Percentiles rank a stretch among this genome's conserved stretches.
Evolutionary conservation across 2,329 filamentous ascomycete genomes (phyloP).

Genomic region (Cladosporium cucumerinum): DNA sequence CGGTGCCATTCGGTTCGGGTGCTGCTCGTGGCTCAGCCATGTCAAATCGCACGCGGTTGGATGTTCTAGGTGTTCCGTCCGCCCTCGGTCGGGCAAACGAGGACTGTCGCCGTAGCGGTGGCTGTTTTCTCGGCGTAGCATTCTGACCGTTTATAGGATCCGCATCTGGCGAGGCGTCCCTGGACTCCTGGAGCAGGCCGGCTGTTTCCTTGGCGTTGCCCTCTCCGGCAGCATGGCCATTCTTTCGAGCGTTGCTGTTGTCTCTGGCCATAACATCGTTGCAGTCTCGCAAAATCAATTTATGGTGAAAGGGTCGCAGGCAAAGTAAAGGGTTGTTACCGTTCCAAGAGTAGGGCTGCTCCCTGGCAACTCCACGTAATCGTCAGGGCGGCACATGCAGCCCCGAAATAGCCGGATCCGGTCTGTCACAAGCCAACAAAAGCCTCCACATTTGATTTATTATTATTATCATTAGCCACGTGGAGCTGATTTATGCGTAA

Average conservation of each 20-base stretch:
- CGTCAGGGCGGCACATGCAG: neutral
- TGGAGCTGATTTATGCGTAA: neutral
- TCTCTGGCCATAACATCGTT: slow-evolving; percentile 38
- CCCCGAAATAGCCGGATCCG: slow-evolving; percentile 1
- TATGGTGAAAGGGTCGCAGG: neutral
- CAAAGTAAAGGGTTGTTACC: neutral
- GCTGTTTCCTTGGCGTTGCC: slow-evolving; percentile 29
- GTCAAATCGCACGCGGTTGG: slow-evolving; percentile 73
- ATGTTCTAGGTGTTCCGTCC: slow-evolving; percentile 58
- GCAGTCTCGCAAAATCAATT: slow-evolving; percentile 15
- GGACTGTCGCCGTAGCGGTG: slow-evolving; percentile 28
- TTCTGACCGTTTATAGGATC: slow-evolving; percentile 22
- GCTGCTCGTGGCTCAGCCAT: slow-evolving; percentile 37
- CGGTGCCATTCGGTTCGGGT: slow-evolving; percentile 24
- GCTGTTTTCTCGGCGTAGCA: slow-evolving; percentile 15
- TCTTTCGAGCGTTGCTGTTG: slow-evolving; percentile 26
- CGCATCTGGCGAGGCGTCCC: slow-evolving; percentile 27
- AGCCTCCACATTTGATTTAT: neutral
- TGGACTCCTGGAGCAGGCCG: slow-evolving; percentile 28
- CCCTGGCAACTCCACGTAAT: slow-evolving; percentile 10
- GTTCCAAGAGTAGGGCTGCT: neutral
- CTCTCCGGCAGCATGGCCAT: slow-evolving; percentile 21
- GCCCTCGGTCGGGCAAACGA: slow-evolving; percentile 47
- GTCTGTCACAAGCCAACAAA: neutral
- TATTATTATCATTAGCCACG: slow-evolving; percentile 2